Conservation (phyloP, 2,329 filamentous ascomycete species). For the Didymella exigua region DNA sequence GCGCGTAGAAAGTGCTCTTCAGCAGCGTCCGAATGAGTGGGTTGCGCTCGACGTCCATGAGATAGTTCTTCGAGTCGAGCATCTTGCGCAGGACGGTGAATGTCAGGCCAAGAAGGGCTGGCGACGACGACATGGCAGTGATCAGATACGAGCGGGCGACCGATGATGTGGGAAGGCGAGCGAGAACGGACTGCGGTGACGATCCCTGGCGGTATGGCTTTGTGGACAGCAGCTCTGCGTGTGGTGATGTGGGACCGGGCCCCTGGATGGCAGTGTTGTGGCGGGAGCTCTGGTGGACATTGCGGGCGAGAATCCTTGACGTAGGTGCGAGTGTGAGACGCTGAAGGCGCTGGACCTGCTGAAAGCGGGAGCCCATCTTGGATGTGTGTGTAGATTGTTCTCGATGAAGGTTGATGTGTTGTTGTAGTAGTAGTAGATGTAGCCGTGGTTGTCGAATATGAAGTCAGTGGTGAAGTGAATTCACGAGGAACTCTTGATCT, state of each 20-base stretch:
- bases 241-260: slow-evolving; percentile 20
- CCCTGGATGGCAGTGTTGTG: slow-evolving; percentile 38
- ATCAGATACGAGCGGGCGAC: slow-evolving; percentile 73
- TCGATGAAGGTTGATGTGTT: slow-evolving; percentile 5
- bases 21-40: slow-evolving; percentile 71
- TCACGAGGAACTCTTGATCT: neutral
- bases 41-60: slow-evolving; percentile 78
- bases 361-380: slow-evolving; percentile 30
- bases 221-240: slow-evolving; percentile 28
- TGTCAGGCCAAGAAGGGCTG: slow-evolving; percentile 70
- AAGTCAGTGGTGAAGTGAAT: neutral
- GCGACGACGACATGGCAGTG: slow-evolving; percentile 72
- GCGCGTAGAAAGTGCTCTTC: slow-evolving; percentile 84
- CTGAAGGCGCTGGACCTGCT: slow-evolving; percentile 32
- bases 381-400: neutral
- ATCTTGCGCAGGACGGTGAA: slow-evolving; percentile 70
- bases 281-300: slow-evolving; percentile 41
- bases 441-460: neutral
- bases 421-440: neutral
- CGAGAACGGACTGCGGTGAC: slow-evolving; percentile 54
- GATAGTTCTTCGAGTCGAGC: slow-evolving; percentile 68
- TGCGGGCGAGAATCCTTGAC: slow-evolving; percentile 30
- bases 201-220: slow-evolving; percentile 18
- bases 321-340: slow-evolving; percentile 27
- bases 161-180: slow-evolving; percentile 68